Evolutionary conservation across 208 protist species (phyloP).

Genomic region (Trypanosoma brucei): DNA sequence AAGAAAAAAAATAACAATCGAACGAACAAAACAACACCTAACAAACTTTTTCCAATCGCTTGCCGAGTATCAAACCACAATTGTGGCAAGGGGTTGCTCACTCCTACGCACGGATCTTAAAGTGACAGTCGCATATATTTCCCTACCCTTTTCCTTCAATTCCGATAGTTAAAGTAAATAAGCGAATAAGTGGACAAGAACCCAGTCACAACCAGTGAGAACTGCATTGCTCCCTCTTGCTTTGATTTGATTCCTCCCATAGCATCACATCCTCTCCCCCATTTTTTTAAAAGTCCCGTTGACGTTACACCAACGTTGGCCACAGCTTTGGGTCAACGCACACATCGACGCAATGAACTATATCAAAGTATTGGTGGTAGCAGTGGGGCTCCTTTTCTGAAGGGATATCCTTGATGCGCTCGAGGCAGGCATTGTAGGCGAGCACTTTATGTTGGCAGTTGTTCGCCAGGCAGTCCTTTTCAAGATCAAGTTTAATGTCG

Average conservation of each 20-base stretch:
- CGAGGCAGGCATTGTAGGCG: constrained; percentile 66
- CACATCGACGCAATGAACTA: constrained; percentile 78
- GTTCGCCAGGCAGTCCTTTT: constrained; percentile 66
- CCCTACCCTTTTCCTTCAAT: too few species aligned
- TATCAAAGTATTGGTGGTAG: constrained; percentile 77
- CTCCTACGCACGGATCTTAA: too few species aligned
- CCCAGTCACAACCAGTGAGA: too few species aligned
- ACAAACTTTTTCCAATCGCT: too few species aligned
- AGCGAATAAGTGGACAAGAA: too few species aligned
- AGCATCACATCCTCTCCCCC: background rate
- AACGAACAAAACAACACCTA: too few species aligned
- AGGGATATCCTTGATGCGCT: constrained; percentile 64
- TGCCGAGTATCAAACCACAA: too few species aligned
- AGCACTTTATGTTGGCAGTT: constrained; percentile 56
- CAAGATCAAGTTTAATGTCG: constrained; percentile 73
- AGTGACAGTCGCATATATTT: too few species aligned
- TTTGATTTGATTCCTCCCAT: background rate
- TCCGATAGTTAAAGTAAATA: too few species aligned
- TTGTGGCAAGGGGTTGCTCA: too few species aligned
- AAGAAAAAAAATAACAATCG: too few species aligned
- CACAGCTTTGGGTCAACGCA: constrained; percentile 77
- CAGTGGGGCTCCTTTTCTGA: constrained; percentile 69
- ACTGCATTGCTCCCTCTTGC: too few species aligned
- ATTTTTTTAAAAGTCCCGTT: background rate
- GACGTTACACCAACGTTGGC: constrained; percentile 62